A percentile compares a stretch with the other conserved stretches of the same genome.
Conservation (phyloP, 192 early-diverging fungal species). For the Mortierella antarctica region DNA sequence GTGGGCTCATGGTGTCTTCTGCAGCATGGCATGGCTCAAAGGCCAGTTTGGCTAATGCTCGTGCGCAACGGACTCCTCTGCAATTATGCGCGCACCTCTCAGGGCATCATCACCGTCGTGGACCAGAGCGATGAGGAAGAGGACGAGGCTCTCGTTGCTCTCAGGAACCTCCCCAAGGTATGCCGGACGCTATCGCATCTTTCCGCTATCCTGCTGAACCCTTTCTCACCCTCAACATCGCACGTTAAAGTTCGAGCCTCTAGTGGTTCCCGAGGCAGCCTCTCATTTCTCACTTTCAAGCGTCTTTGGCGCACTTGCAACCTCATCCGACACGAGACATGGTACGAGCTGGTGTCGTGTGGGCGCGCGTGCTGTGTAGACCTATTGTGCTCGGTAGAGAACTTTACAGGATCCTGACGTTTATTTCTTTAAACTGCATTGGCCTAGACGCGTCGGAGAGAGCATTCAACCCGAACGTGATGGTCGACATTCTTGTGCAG, state of each 20-base stretch:
- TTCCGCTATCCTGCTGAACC: neutral
- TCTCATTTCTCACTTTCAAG: slow-evolving; percentile 42
- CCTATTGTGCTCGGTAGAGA: neutral
- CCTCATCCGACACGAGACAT: neutral
- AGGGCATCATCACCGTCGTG: slow-evolving; percentile 44
- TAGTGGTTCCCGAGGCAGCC: slow-evolving; percentile 22
- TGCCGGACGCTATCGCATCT: neutral
- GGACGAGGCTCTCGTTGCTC: slow-evolving; percentile 29
- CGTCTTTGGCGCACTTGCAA: slow-evolving; percentile 35
- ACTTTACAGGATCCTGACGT: neutral
- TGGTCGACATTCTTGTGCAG: slow-evolving; percentile 36
- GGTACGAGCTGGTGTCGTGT: neutral
- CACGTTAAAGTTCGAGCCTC: slow-evolving; percentile 27
- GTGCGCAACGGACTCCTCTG: no score
- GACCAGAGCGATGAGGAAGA: slow-evolving; percentile 24
- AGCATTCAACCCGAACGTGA: slow-evolving; percentile 28
- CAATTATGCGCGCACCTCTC: neutral
- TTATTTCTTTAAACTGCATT: neutral
- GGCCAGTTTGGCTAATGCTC: no score
- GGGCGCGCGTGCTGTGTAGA: neutral
- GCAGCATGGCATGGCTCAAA: no score
- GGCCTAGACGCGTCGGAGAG: slow-evolving; percentile 11
- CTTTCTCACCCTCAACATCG: neutral
- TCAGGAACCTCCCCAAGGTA: slow-evolving; percentile 40
- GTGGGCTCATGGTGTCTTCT: no score